Evolutionary conservation across 768 basidiomycete species (phyloP).

Genomic region (Lactarius sanguifluus): DNA sequence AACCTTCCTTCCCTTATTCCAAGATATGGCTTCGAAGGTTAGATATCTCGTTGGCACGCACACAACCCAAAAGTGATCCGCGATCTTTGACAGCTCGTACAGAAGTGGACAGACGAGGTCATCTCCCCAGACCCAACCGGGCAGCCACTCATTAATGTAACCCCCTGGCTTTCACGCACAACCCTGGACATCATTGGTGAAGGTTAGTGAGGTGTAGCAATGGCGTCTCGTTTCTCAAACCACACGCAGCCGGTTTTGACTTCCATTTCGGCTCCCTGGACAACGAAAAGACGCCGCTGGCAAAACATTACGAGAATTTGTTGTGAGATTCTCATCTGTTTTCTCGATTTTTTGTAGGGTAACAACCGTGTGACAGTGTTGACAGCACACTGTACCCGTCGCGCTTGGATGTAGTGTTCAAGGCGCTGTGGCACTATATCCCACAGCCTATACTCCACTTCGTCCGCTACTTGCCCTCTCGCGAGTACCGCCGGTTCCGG

Average conservation of each 20-base stretch:
- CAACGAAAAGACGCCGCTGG: conserved; percentile 15
- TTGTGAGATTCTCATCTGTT: conserved; percentile 18
- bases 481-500: conserved; percentile 25
- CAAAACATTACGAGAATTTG: conserved; percentile 19
- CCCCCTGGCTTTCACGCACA: conserved; percentile 31
- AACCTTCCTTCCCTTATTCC: conserved; percentile 34
- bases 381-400: conserved; percentile 27
- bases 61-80: conserved; percentile 3
- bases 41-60: background rate
- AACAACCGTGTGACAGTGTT: conserved; percentile 13
- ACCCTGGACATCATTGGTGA: conserved; percentile 35
- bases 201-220: conserved; percentile 21
- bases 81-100: conserved; percentile 27
- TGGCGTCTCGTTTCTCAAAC: background rate
- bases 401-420: conserved; percentile 22
- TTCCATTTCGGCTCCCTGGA: conserved; percentile 25
- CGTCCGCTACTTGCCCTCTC: conserved; percentile 25
- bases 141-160: conserved; percentile 29
- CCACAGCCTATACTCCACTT: conserved; percentile 22
- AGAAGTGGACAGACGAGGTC: conserved; percentile 35
- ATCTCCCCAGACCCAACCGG: conserved; percentile 9
- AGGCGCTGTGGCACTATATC: conserved; percentile 23
- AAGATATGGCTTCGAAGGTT: conserved; percentile 20
- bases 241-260: conserved; percentile 25
- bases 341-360: background rate